A percentile compares a stretch with the other conserved stretches of the same genome.
phyloP scores from a whole-genome alignment of 805 yeast species.

The Candida loeiensis region DNA sequence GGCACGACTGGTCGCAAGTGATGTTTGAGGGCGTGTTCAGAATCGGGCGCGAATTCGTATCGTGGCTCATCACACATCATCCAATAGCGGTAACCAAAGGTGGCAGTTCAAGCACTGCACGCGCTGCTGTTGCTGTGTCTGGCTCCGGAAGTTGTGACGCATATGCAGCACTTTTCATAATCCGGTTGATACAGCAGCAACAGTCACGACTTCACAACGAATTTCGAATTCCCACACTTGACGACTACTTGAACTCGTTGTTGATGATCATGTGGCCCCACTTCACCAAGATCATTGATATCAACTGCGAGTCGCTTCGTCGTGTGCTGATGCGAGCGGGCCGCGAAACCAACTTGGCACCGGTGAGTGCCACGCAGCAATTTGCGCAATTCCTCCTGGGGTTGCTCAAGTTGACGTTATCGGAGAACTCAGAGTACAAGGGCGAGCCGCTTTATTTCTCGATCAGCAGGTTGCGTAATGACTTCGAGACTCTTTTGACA shows the following conservation, averaged over 20 bases:
- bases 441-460: slow-evolving; percentile 75
- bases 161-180: slow-evolving; percentile 73
- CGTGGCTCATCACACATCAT: slow-evolving; percentile 43
- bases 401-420: slow-evolving; percentile 50
- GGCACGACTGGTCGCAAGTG: slow-evolving; percentile 32
- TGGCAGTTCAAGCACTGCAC: slow-evolving; percentile 15
- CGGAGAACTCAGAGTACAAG: slow-evolving; percentile 21
- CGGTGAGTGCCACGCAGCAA: slow-evolving; percentile 67
- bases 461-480: slow-evolving; percentile 66
- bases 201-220: slow-evolving; percentile 66
- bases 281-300: slow-evolving; percentile 71
- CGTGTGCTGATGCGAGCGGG: slow-evolving; percentile 38
- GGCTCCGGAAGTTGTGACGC: slow-evolving; percentile 54
- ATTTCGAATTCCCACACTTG: slow-evolving; percentile 61
- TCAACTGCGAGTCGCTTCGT: slow-evolving; percentile 70
- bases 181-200: slow-evolving; percentile 64
- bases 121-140: slow-evolving; percentile 9
- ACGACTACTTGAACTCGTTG: slow-evolving; percentile 64
- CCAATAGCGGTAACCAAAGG: slow-evolving; percentile 16
- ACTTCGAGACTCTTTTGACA: slow-evolving; percentile 74
- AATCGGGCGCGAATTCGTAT: slow-evolving; percentile 45
- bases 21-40: slow-evolving; percentile 38
- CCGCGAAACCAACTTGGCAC: slow-evolving; percentile 33
- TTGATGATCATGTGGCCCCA: slow-evolving; percentile 80
- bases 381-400: slow-evolving; percentile 73